Evolutionary conservation across 805 yeast genomes (phyloP), one percentile per base, ranked within the genome.

Genomic region (Middelhovenomyces tepae): DNA sequence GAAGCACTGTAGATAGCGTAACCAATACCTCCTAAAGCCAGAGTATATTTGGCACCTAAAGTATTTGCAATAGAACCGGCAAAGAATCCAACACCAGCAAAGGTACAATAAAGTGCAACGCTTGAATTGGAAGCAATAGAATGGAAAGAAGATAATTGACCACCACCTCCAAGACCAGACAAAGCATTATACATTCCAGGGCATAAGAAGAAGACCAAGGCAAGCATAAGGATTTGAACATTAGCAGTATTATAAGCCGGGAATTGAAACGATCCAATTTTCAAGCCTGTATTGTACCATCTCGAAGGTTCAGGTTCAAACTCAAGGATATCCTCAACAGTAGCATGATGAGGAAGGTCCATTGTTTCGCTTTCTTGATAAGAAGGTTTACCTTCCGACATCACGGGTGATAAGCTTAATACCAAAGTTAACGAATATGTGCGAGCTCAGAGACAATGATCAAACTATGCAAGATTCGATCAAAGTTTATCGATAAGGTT

Each of bases 61-160:
- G 46, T 39, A 50, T 65, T 65, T 45, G 64, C 59, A 27, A 62
- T 53, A 20, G 63, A 59, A 39, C 70, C 69, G 13, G 65, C 65
- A 40, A 73, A 64, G 51, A 73, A 70, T 8, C 78, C 78, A 38
- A 71, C 44, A n/a, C 69, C 58, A 16, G 77, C 75, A 45, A 73
- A 73, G 1, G 73, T 67, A 27, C 68, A 60, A 49, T 73, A 64
- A 26, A 73, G 56, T 6, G 78, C 76, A 27, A 68, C 71, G 38
- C 59, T 60, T 13, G 75, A 67, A 44, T 69, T 61, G 43, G 67
- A 67, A 23, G 69, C 60, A 16, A 65, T 62, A 10, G 29, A 34
- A n/a, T 43, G 46, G 16, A 42, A 30, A 2, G 45, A 22, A 27
- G 48, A 41, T 13, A 42, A 43, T 24, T 44, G 43, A 25, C 70